Evolutionary conservation across 305 asterid species (phyloP), one percentile per base, ranked within the genome.

Genomic region (Fraxinus albicans): DNA sequence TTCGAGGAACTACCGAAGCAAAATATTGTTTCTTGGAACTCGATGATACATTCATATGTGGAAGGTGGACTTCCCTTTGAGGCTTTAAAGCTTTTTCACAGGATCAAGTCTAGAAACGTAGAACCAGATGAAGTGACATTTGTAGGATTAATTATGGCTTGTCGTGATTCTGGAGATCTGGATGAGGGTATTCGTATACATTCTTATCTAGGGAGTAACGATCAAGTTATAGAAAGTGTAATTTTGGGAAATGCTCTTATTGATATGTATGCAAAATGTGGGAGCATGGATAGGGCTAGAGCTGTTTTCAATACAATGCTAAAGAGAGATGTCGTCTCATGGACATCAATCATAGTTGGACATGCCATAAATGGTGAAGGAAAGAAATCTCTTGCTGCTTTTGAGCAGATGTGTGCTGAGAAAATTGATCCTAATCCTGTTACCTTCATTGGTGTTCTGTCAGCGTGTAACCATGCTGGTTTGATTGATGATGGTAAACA

Each of bases 241-340:
- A 80, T 89, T 78, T 80, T 89, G 80, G 84, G 84, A 73, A 90
- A 91, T 84, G 92, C 91, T 47, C 94, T 93, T 8, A 58, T 93
- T 81, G 96, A 92, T 83, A 90, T 92, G 96, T 93, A 93, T 63
- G 90, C 88, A 0, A 93, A 93, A 83, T 86, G 94, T 73, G 93
- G 95, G 31, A 86, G 87, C 87, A 84, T 69, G 81, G 42, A 33
- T 13, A 83, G 77, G 79, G 92, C 94, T 63, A 84, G 87, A 82
- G 78, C 36, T n/a, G 88, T 91, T 38, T 89, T 91, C 3, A 83
- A 84, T 65, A 78, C 65, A 58, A 86, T 89, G 89, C 77, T 83
- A 19, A 21, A 81, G 73, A 91, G 80, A 83, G 94, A 91, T 55
- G 89, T 88, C 29, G 19, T 89, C 74, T 86, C 94, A 4, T 90